Base-by-base conservation (phyloP, 2,329 filamentous ascomycete species). In the Colletotrichum kahawae region DNA sequence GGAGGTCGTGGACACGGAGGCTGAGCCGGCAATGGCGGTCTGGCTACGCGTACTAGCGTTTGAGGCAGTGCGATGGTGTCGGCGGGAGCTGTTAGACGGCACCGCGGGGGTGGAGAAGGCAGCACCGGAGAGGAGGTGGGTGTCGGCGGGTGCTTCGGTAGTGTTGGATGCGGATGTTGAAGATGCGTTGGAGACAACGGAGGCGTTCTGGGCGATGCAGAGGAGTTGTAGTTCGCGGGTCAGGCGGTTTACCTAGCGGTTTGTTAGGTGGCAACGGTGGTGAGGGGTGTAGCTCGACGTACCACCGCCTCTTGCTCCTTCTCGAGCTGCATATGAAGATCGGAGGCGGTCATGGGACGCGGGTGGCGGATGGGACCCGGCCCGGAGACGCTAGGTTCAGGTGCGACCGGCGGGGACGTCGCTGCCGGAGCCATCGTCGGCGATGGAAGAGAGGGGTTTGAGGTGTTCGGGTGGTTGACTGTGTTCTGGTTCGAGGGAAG, bases 231-330 rank as follows among this genome's bases (percentile, higher is more conserved):
- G 92, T 83, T 98, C 96, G 72, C 96, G 94, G 1, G 95, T 98
- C 36, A 98, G 89, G 38, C 96, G 95, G 86, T 98, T 98, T 76
- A 98, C 95, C 95, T 96, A 18, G 36, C 8, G 64, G 78, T 69
- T 78, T 16, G 70, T 67, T 67, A 72, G 8, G 21, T 56, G 33
- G 13, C 2, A 16, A 7, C 21, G 7, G 13, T 31, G 24, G n/a
- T 24, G 24, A 12, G 4, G 12, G 5, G n/a, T 8, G 57, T 31
- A 21, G 67, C 18, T 4, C 14, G 14, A 86, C 92, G 77, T 89
- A 97, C 96, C 80, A 98, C 93, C 43, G 95, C 95, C 84, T 98
- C 96, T 80, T 98, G 96, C 82, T 98, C 96, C 84, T 97, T 97
- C 85, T 98, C 96, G 31, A 98, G 89, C 85, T 98, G 92, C 75